Evolutionary conservation across 805 yeast genomes (phyloP).

Genomic region (Saccharomycopsis sp.): DNA sequence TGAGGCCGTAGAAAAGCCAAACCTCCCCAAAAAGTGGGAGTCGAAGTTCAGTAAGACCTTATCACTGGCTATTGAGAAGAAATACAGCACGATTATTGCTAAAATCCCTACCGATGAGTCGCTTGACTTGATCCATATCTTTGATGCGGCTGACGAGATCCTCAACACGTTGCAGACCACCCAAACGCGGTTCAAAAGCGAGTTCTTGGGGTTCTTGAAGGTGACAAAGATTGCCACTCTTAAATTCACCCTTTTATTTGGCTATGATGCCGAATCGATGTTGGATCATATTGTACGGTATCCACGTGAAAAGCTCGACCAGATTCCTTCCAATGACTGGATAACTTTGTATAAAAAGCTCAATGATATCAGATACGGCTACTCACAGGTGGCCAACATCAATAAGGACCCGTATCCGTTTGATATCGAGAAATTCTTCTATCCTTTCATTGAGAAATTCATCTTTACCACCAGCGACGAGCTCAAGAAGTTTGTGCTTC

Average conservation of each 20-base stretch:
- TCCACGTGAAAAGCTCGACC: conserved; percentile 26
- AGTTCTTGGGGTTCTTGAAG: conserved; percentile 52
- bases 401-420: conserved; percentile 40
- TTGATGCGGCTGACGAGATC: conserved; percentile 49
- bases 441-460: conserved; percentile 37
- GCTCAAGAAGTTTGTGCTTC: conserved; percentile 42
- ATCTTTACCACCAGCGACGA: conserved; percentile 39
- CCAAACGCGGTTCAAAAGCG: conserved; percentile 54
- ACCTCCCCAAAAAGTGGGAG: conserved; percentile 40
- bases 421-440: conserved; percentile 51
- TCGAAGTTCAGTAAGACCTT: conserved; percentile 32
- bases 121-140: conserved; percentile 47
- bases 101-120: conserved; percentile 55
- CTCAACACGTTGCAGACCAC: conserved; percentile 42
- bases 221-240: conserved; percentile 45
- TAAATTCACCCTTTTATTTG: conserved; percentile 45
- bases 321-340: conserved; percentile 48
- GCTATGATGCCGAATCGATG: conserved; percentile 47
- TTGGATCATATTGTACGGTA: conserved; percentile 43
- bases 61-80: conserved; percentile 36
- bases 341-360: conserved; percentile 49
- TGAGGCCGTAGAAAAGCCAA: conserved; percentile 29
- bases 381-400: conserved; percentile 36
- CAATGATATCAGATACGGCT: conserved; percentile 46
- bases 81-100: conserved; percentile 37